These are phyloP conservation scores for Thuja plicata DNA, from an alignment of 83 land plant genomes.

Conservation along the genomic window DNA sequence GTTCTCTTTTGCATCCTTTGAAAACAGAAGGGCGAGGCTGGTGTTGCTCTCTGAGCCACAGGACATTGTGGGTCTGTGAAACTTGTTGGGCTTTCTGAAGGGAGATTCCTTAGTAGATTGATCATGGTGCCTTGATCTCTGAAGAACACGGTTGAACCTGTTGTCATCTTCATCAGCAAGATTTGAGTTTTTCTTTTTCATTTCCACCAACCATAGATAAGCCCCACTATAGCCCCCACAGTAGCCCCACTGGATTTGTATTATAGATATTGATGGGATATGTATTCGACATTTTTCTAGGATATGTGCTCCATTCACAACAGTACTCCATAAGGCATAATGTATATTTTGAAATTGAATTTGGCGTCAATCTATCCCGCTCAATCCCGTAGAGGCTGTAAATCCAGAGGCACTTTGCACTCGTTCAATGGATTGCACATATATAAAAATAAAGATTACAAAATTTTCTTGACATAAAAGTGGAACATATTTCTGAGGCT, in stretches of 20 bases:
- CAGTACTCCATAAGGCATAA: background rate
- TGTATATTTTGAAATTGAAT: background rate
- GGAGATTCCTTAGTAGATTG: constrained; percentile 3
- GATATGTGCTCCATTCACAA: background rate
- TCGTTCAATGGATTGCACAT: background rate
- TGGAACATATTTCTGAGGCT: too few species aligned
- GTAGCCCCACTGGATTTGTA: background rate
- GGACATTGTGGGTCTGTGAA: constrained; percentile 2
- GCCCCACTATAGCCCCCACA: background rate
- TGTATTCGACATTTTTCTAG: background rate
- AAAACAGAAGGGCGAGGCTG: background rate
- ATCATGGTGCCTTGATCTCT: constrained; percentile 6
- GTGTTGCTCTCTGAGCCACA: background rate
- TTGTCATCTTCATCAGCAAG: constrained; percentile 1
- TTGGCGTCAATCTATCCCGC: constrained; percentile 8
- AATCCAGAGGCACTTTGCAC: background rate
- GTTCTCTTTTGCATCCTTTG: constrained; percentile 10
- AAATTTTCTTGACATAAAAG: too few species aligned
- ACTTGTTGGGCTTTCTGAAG: background rate
- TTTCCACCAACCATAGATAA: constrained; percentile 1
- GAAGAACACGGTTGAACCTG: constrained; percentile 9
- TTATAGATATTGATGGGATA: background rate
- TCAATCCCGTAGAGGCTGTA: background rate
- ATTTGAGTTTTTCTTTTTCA: constrained; percentile 9
- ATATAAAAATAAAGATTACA: too few species aligned